Percentiles rank a stretch among this genome's conserved stretches.
phyloP scores from a whole-genome alignment of 2,329 filamentous ascomycete genomes.

The Thielaviopsis ethacetica region DNA sequence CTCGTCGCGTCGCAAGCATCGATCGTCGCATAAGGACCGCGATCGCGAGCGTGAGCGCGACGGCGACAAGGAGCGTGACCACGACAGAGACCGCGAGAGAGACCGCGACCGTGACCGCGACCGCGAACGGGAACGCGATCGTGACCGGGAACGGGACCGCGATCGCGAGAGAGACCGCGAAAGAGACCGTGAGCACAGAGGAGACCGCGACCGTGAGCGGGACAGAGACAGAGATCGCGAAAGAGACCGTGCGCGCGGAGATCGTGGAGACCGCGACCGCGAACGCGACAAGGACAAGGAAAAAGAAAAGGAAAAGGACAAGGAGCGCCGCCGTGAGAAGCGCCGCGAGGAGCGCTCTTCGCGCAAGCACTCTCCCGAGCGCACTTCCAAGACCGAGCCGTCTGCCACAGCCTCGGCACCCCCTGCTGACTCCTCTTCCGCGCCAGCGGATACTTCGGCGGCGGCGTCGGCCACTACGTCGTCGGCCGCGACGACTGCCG shows the following conservation, averaged over 20 bases:
- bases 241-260: slow-evolving; percentile 17
- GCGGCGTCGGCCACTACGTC: slow-evolving; percentile 18
- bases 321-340: slow-evolving; percentile 18
- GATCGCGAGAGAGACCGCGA: slow-evolving; percentile 18
- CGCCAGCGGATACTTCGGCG: slow-evolving; percentile 9
- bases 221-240: slow-evolving; percentile 11
- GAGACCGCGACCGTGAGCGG: slow-evolving; percentile 14
- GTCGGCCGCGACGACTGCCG: slow-evolving; percentile 20
- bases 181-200: slow-evolving; percentile 16
- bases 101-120: slow-evolving; percentile 23
- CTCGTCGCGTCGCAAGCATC: slow-evolving; percentile 22
- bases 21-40: slow-evolving; percentile 28
- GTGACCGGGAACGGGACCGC: slow-evolving; percentile 19
- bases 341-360: slow-evolving; percentile 24
- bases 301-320: slow-evolving; percentile 23
- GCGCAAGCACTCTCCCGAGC: slow-evolving; percentile 16
- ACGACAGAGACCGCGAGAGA: slow-evolving; percentile 19
- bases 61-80: slow-evolving; percentile 24
- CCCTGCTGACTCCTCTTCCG: neutral
- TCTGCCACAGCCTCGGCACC: neutral
- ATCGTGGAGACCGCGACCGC: slow-evolving; percentile 24
- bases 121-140: slow-evolving; percentile 19
- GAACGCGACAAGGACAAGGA: slow-evolving; percentile 22
- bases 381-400: neutral
- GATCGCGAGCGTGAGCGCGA: slow-evolving; percentile 22